Evolutionary conservation across 2,329 filamentous ascomycete species (phyloP), one percentile per base, ranked within the genome.

Genomic region (Trichoderma sp.): DNA sequence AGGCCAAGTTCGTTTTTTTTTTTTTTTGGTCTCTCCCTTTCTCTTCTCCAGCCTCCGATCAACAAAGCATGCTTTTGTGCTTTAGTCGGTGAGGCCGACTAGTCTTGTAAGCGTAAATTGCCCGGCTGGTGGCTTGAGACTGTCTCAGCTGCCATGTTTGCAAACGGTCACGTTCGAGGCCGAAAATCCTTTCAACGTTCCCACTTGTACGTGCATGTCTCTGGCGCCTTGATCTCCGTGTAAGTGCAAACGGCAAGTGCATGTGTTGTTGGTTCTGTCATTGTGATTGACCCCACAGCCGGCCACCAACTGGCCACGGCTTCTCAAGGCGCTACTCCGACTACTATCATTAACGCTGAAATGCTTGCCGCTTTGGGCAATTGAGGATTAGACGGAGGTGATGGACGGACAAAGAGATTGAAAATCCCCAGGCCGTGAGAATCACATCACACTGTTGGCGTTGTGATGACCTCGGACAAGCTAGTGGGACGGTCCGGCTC

Each of bases 401-500:
- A n/a, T 50, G 59, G 8, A 61, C 42, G 45, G 42, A 19, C 42
- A 35, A 35, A 65, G 22, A 64, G 48, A 17, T 64, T 52, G 39
- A 39, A 35, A 50, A 22, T 50, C 34, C 42, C 15, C 35, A 22
- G 29, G n/a, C 25, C 54, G 42, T 34, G 37, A 65, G 48, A 19
- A 53, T 64, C 61, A 37, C 37, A 64, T 64, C 50, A 56, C 61
- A 57, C n/a, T 57, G 37, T 57, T 48, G 35, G 35, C 69, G 67
- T 65, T 39, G 61, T 67, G 58, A 56, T 59, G 63, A 32, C 52
- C 17, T 60, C 66, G 69, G 73, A 57, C 64, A 67, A 70, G 67
- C 72, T 72, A 73, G 68, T 74, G 74, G 74, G 66, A 76, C 74
- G 74, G 74, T 70, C 74, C 73, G 74, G 72, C 67, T 71, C 66